Evolutionary conservation across 495 filamentous ascomycete species (phyloP), one percentile per base, ranked within the genome.

Genomic region (Penicillium daleae): DNA sequence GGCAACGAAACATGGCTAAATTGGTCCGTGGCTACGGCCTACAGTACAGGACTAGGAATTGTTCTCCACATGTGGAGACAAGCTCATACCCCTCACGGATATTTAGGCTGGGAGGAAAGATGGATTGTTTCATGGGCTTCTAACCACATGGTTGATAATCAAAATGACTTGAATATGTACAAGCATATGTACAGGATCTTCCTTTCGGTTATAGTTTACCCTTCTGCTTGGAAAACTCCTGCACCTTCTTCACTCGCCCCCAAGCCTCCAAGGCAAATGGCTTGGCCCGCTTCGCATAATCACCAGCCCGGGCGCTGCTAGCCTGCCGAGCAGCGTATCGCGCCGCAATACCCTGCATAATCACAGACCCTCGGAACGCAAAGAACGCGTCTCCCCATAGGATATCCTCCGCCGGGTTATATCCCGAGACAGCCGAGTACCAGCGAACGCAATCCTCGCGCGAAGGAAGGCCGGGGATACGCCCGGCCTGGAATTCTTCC

Each of bases 321-420:
- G 95, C 95, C 84, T 99, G 95, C 39, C 95, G 79, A 40, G 83
- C 76, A 44, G 95, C 95, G 66, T 86, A 87, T 57, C 95, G 81
- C 46, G 94, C 94, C 35, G 92, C 91, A 70, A 99, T 97, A 2
- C 95, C 58, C 77, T 99, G 95, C 80, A 92, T 92, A 70, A 99
- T 96, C 37, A 94, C 89, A 13, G 90, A 82, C 42, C 84, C 86
- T 52, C 83, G 76, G 69, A 82, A 84, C 73, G 78, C 56, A 77
- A 91, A 90, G 83, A 97, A 80, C 35, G 58, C 48, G 54, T 60
- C 58, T 17, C 58, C 58, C 58, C 58, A 60, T 21, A 60, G 58
- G 10, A 60, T 54, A 19, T 60, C 58, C 7, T 53, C 69, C 6
- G 68, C 74, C 9, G 87, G 86, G 64, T 89, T 81, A 82, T 87